Percentiles rank a stretch among this genome's conserved stretches.
phyloP scores from a whole-genome alignment of 306 rosid species.

The Macrotyloma uniflorum region DNA sequence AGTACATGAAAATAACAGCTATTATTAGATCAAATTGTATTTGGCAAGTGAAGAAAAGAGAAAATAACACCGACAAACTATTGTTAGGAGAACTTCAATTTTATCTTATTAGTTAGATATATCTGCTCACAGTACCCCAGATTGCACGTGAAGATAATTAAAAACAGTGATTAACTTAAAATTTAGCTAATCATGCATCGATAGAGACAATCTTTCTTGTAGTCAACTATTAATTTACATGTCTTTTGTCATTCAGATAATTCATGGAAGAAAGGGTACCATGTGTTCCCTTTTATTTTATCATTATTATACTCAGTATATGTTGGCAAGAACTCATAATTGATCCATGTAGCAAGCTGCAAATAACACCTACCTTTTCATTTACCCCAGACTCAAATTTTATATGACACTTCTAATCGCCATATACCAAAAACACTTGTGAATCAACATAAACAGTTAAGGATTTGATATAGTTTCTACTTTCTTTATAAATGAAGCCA shows the following conservation, averaged over 20 bases:
- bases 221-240: slow-evolving; percentile 45
- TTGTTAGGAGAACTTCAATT: neutral
- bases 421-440: too few species aligned
- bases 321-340: neutral
- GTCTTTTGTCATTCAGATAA: slow-evolving; percentile 2
- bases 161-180: slow-evolving; percentile 24
- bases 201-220: slow-evolving; percentile 10
- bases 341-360: slow-evolving; percentile 30
- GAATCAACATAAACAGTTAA: neutral
- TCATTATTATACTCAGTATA: neutral
- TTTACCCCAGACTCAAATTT: neutral
- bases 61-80: neutral
- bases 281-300: slow-evolving; percentile 22
- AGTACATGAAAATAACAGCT: neutral
- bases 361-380: neutral
- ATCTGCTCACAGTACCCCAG: neutral
- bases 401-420: neutral
- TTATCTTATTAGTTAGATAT: neutral
- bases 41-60: neutral
- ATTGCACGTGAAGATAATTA: slow-evolving; percentile 50
- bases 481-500: neutral
- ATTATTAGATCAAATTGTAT: neutral
- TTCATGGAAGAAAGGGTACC: slow-evolving; percentile 28
- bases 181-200: slow-evolving; percentile 35
- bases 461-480: too few species aligned